Percentiles rank a stretch among this genome's conserved stretches.
Conservation (phyloP, 805 yeast species). For the Candida golubevii region DNA sequence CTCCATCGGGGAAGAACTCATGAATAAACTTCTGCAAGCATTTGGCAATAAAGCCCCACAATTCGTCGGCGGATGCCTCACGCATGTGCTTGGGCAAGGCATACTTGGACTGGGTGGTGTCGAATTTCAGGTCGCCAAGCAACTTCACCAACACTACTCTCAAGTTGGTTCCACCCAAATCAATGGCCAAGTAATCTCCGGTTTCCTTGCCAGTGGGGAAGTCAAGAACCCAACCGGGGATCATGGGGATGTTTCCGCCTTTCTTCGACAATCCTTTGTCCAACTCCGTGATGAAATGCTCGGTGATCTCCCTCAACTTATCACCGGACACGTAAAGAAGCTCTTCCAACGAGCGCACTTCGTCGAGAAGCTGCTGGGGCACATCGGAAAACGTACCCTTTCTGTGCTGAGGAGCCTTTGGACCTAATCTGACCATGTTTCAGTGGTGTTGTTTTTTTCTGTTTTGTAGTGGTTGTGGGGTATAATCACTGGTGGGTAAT, state of each 20-base stretch:
- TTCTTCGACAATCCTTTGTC: constrained; percentile 70
- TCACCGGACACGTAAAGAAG: constrained; percentile 59
- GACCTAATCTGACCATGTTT: constrained; percentile 77
- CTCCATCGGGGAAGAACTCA: constrained; percentile 67
- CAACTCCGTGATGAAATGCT: constrained; percentile 75
- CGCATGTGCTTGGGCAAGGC: constrained; percentile 73
- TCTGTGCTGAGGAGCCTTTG: constrained; percentile 77
- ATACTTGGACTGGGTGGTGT: constrained; percentile 82
- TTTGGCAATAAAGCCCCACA: constrained; percentile 84
- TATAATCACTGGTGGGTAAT: not conserved
- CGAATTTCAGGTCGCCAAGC: constrained; percentile 80
- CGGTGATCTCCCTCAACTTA: constrained; percentile 60
- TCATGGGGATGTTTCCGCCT: constrained; percentile 94
- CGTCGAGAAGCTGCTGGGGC: constrained; percentile 56
- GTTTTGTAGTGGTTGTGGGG: not conserved
- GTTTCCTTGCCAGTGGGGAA: constrained; percentile 88
- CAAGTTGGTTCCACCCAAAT: constrained; percentile 95
- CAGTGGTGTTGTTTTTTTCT: not conserved
- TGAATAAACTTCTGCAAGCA: constrained; percentile 67
- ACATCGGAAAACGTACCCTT: constrained; percentile 60
- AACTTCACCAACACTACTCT: constrained; percentile 86
- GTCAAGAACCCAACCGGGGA: constrained; percentile 94
- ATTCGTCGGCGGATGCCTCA: constrained; percentile 69
- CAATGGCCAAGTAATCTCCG: constrained; percentile 90
- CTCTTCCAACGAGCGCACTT: constrained; percentile 54